These are phyloP conservation scores for Nematocida minor DNA, from an alignment of 371 early-diverging fungal genomes.

Conservation along the genomic window DNA sequence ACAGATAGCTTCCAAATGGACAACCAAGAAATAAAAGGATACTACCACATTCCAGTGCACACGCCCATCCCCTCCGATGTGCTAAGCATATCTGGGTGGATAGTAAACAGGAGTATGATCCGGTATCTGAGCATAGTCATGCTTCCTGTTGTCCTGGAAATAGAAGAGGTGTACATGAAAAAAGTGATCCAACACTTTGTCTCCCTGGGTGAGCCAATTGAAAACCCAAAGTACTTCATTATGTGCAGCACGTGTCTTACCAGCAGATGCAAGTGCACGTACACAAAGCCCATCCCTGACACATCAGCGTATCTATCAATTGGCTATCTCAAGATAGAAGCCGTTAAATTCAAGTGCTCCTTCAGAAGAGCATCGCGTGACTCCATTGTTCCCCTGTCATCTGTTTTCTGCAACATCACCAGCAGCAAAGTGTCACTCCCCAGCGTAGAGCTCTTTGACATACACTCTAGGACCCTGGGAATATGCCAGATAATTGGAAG, in stretches of 20 bases:
- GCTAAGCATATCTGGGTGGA: slow-evolving; percentile 36
- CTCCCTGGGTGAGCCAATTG: slow-evolving; percentile 9
- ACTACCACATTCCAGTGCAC: slow-evolving; percentile 40
- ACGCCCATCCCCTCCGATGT: slow-evolving; percentile 6
- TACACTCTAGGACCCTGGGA: slow-evolving; percentile 15
- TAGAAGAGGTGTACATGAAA: slow-evolving; percentile 48
- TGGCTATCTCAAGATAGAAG: slow-evolving; percentile 35
- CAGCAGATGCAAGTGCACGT: slow-evolving; percentile 34
- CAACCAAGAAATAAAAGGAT: slow-evolving; percentile 7
- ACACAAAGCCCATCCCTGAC: not conserved
- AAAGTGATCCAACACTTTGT: slow-evolving; percentile 37
- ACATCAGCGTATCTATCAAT: slow-evolving; percentile 1
- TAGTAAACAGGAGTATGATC: not conserved
- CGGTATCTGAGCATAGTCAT: slow-evolving; percentile 39
- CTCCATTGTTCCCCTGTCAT: slow-evolving; percentile 40
- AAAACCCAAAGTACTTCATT: slow-evolving; percentile 51
- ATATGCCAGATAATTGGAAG: slow-evolving; percentile 18
- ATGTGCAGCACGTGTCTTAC: slow-evolving; percentile 21
- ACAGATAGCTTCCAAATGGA: slow-evolving; percentile 27
- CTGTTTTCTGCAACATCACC: slow-evolving; percentile 44
- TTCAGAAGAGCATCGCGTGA: slow-evolving; percentile 10
- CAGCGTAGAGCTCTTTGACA: slow-evolving; percentile 15
- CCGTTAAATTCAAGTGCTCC: slow-evolving; percentile 37
- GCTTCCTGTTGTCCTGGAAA: slow-evolving; percentile 11
- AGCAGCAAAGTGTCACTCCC: slow-evolving; percentile 47